Conservation (phyloP, 1,284 basidiomycete genomes). For the Rhodotorula sp. region DNA sequence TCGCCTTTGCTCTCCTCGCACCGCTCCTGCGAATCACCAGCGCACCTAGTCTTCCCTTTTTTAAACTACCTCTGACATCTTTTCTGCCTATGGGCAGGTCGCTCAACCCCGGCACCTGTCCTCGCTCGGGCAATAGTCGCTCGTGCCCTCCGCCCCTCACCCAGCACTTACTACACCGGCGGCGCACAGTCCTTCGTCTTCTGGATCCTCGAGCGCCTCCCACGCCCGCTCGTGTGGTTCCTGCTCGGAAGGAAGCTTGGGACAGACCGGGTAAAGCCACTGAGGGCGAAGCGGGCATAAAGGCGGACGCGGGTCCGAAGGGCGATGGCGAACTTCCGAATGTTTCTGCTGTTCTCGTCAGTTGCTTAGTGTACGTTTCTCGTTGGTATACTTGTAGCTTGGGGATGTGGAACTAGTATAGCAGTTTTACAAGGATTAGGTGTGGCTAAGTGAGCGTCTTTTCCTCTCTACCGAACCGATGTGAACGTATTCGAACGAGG, state of each 20-base stretch:
- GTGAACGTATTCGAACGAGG: no score
- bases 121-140: conserved; percentile 31
- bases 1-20: background rate
- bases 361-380: no score
- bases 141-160: conserved; percentile 18
- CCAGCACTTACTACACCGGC: conserved; percentile 27
- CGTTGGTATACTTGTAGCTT: no score
- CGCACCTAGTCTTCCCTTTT: background rate
- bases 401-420: no score
- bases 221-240: conserved; percentile 23
- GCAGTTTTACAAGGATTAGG: no score
- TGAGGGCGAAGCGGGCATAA: background rate
- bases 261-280: conserved; percentile 14
- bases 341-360: no score
- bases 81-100: conserved; percentile 14
- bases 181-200: conserved; percentile 34
- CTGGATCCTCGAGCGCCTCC: conserved; percentile 37
- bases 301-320: no score
- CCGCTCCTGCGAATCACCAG: background rate
- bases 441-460: no score
- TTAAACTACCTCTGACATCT: no score
- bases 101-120: conserved; percentile 16
- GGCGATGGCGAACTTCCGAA: no score
- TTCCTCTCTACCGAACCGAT: no score
- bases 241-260: conserved; percentile 20